Evolutionary conservation across 495 filamentous ascomycete genomes (phyloP).

Genomic region (Astrocystis sublimbata): DNA sequence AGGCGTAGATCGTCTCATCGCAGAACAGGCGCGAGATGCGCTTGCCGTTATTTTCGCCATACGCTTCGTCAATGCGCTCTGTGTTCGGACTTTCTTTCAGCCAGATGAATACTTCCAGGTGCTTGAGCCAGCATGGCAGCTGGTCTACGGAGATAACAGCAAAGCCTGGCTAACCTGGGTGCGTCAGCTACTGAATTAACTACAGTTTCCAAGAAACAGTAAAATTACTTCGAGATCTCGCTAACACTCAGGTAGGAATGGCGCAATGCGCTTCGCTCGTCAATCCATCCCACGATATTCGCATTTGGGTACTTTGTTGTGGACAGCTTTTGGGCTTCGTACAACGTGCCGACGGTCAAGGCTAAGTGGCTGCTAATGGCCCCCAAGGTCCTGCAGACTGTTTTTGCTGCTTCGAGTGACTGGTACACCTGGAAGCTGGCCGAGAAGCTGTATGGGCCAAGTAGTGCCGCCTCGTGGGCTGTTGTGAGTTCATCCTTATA

Average conservation of each 20-base stretch:
- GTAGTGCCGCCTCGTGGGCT: slow-evolving; percentile 64
- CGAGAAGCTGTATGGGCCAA: slow-evolving; percentile 65
- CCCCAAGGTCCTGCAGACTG: slow-evolving; percentile 74
- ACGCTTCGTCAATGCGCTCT: slow-evolving; percentile 83
- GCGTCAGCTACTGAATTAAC: slow-evolving; percentile 28
- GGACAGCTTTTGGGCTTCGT: slow-evolving; percentile 37
- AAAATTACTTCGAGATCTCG: not conserved
- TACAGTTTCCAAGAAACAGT: not conserved
- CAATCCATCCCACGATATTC: slow-evolving; percentile 86
- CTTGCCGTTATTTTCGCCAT: slow-evolving; percentile 69
- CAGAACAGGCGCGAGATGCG: slow-evolving; percentile 45
- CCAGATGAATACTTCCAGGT: slow-evolving; percentile 99
- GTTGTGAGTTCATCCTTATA: slow-evolving; percentile 55
- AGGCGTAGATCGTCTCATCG: slow-evolving; percentile 18
- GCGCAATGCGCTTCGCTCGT: slow-evolving; percentile 84
- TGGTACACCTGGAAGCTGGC: slow-evolving; percentile 89
- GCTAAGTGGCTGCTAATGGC: slow-evolving; percentile 57
- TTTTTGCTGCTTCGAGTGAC: slow-evolving; percentile 77
- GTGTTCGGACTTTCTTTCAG: slow-evolving; percentile 92
- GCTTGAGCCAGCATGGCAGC: slow-evolving; percentile 90
- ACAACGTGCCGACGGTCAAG: slow-evolving; percentile 22
- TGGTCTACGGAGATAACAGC: slow-evolving; percentile 74
- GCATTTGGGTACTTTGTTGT: slow-evolving; percentile 70
- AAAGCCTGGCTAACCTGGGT: slow-evolving; percentile 98
- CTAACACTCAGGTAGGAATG: slow-evolving; percentile 71